Evolutionary conservation across 1,139 yeast genomes (phyloP), one percentile per base, ranked within the genome.

Genomic region (Protomyces inouyei): DNA sequence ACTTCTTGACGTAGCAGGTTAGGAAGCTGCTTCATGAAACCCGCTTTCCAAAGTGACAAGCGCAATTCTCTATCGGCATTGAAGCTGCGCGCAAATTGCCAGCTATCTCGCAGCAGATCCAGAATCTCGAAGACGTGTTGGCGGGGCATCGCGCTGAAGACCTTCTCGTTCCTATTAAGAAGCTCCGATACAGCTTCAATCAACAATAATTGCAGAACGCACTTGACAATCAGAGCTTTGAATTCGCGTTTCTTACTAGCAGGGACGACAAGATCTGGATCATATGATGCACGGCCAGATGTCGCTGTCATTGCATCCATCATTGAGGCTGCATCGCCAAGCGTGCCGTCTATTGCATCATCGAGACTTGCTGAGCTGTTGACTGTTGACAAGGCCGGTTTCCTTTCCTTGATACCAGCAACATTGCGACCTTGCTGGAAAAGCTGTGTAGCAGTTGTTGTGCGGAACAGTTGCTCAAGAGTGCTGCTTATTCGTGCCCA

Each of bases 1-100:
- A 95, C 86, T 75, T 95, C 98, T 75, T 95, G 98, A 71, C 89
- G 88, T 70, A 92, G 78, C 70, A 95, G 78, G 72, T 93, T 95
- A 25, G 99, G 98, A 67, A 92, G 80, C 73, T 93, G 87, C 72
- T 90, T 96, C 77, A 92, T 93, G 45, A 91, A 86, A 1, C 97
- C 97, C 9, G 57, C 43, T 72, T 90, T 88, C 86, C 95, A 92
- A 59, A 95, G 79, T 69, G 95, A 80, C 23, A 88, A 87, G 69
- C 99, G 80, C 69, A 93, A 79, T 65, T 90, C 93, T 73, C 88
- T 87, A 75, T 95, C 91, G 68, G 86, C 93, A 74, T 95, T 95
- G 79, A 95, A 95, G 66, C 81, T 83, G 70, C 87, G 84, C 4
- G 98, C 89, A 77, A 95, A 93, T 66, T 81, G 79, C 76, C 89